Evolutionary conservation across 2,329 filamentous ascomycete genomes (phyloP), one percentile per base, ranked within the genome.

Genomic region (Pseudogymnoascus sp.): DNA sequence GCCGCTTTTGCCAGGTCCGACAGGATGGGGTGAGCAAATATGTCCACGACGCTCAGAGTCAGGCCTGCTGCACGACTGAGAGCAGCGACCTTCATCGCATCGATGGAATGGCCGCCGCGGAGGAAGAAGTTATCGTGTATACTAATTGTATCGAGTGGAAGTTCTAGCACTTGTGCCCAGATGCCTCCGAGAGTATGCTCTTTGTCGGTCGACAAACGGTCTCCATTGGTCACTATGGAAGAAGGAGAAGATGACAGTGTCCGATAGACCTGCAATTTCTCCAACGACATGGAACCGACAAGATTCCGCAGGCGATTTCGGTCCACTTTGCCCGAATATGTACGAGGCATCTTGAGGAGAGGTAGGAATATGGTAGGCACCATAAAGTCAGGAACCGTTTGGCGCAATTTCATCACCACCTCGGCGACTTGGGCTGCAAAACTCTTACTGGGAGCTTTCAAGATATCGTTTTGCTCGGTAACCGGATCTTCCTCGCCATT

Each of bases 61-160:
- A 67, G 42, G 1, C 66, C 67, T 10, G n/a, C 21, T 2, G 37
- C 37, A 37, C 67, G 53, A 23, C 50, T 63, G 33, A 44, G 38
- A 42, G 81, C 77, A 3, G 75, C 72, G 15, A 79, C 69, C 9
- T 75, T 72, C 71, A 80, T 80, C 1, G 78, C 77, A 2, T 69
- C 69, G 29, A 80, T 78, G 10, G 78, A 80, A 50, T 80, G 78
- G 2, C 78, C 78, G 2, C 78, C 78, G 0, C 78, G 68, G 3
- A 67, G 67, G n/a, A 78, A 71, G 60, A 80, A 79, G 56, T 37
- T 68, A 64, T 72, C 69, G 13, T 73, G 70, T 0, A 71, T 61
- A 0, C 71, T 68, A 23, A 76, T 68, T 1, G 73, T 67, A 29
- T 56, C 50, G 0, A 70, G 64, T 0, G 72, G 62, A 2, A 78